Conservation (phyloP, 176 grass and related monocot species). For the Cenchrus americanus region DNA sequence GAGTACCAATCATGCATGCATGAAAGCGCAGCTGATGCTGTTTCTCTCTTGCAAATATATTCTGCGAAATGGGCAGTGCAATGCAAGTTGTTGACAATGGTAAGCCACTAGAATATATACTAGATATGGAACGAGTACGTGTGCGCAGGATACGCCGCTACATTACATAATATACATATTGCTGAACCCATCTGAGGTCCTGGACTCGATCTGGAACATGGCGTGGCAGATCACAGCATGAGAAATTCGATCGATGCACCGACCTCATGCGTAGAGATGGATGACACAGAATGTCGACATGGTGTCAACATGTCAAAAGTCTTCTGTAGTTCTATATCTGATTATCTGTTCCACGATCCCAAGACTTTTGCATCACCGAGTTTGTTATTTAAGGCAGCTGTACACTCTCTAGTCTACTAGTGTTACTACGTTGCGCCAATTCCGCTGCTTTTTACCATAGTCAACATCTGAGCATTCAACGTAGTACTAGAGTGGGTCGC, state of each 20-base stretch:
- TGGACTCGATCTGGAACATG: not conserved
- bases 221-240: not conserved
- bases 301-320: constrained; percentile 31
- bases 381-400: not conserved
- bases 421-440: not conserved
- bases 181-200: not conserved
- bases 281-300: constrained; percentile 38
- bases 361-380: not conserved
- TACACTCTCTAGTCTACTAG: not conserved
- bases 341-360: not conserved
- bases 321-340: too few species aligned
- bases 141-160: not conserved
- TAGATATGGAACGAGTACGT: not conserved
- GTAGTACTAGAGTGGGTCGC: not conserved
- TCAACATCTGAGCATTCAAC: not conserved
- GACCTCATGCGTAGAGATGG: not conserved
- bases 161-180: not conserved
- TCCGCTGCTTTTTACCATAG: not conserved
- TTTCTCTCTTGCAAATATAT: not conserved
- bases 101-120: not conserved
- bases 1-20: too few species aligned
- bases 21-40: not conserved
- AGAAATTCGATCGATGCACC: not conserved
- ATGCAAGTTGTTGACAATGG: not conserved
- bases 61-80: not conserved